phyloP scores from a whole-genome alignment of 768 basidiomycete genomes.

The Rubroboletus satanas region DNA sequence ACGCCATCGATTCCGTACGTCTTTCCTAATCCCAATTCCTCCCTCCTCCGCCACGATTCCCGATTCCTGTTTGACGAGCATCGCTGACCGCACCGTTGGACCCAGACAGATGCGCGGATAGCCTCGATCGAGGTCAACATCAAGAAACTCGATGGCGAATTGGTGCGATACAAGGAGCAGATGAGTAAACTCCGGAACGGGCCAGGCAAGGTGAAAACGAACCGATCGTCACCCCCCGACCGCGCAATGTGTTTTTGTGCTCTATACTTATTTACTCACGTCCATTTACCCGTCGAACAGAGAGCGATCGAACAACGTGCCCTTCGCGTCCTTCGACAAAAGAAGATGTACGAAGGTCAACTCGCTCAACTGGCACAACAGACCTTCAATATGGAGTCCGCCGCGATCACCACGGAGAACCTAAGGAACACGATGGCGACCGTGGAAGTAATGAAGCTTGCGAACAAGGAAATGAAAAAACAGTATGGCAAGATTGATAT shows the following conservation, averaged over 20 bases:
- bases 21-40: background rate
- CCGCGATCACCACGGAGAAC: slow-evolving; percentile 95
- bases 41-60: background rate
- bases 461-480: slow-evolving; percentile 94
- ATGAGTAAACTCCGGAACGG: slow-evolving; percentile 92
- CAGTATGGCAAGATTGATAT: slow-evolving; percentile 98
- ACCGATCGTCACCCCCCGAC: background rate
- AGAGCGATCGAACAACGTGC: slow-evolving; percentile 93
- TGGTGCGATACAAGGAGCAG: slow-evolving; percentile 90
- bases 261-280: background rate
- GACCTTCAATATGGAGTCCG: slow-evolving; percentile 98
- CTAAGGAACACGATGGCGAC: slow-evolving; percentile 98
- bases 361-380: slow-evolving; percentile 89
- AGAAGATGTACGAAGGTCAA: slow-evolving; percentile 93
- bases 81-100: background rate
- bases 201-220: slow-evolving; percentile 76
- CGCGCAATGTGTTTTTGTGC: background rate
- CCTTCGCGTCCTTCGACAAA: slow-evolving; percentile 88
- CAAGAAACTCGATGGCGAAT: slow-evolving; percentile 92
- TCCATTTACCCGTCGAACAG: slow-evolving; percentile 36
- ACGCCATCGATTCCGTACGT: slow-evolving; percentile 87
- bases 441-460: slow-evolving; percentile 90
- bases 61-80: background rate
- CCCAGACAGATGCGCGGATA: slow-evolving; percentile 81
- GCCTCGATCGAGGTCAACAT: slow-evolving; percentile 94